phyloP scores from a whole-genome alignment of 345 rosid species.

The Arabidopsis suecica region DNA sequence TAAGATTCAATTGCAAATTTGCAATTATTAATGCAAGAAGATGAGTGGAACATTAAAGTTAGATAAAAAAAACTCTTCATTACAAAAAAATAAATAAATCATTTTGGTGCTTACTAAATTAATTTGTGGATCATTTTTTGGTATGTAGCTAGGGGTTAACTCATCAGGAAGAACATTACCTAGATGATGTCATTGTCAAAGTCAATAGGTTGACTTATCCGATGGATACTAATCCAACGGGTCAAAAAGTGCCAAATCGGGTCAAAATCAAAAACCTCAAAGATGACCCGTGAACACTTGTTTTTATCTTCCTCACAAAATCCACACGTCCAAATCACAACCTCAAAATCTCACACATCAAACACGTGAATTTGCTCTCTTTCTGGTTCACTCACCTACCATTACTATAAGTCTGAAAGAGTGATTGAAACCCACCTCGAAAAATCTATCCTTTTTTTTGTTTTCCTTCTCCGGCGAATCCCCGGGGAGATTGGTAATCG shows the following conservation, averaged over 20 bases:
- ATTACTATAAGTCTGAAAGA: neutral
- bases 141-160: neutral
- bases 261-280: conserved; percentile 11
- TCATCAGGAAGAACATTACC: neutral
- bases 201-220: conserved; percentile 15
- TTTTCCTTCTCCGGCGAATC: conserved; percentile 4
- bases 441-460: neutral
- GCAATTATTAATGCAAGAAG: neutral
- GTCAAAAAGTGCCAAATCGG: conserved; percentile 8
- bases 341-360: neutral
- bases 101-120: neutral
- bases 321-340: conserved; percentile 19
- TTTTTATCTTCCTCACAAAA: conserved; percentile 9
- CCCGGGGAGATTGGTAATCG: neutral
- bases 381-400: conserved; percentile 11
- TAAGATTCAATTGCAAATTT: neutral
- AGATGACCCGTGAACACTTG: conserved; percentile 20
- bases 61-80: no score
- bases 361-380: conserved; percentile 17
- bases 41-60: neutral
- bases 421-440: conserved; percentile 17
- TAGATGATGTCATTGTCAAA: conserved; percentile 5
- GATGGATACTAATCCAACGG: neutral
- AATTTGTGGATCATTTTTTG: neutral
- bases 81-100: neutral